Base-by-base conservation (phyloP, 257 asterid species). In the Solanum corneliomulleri region DNA sequence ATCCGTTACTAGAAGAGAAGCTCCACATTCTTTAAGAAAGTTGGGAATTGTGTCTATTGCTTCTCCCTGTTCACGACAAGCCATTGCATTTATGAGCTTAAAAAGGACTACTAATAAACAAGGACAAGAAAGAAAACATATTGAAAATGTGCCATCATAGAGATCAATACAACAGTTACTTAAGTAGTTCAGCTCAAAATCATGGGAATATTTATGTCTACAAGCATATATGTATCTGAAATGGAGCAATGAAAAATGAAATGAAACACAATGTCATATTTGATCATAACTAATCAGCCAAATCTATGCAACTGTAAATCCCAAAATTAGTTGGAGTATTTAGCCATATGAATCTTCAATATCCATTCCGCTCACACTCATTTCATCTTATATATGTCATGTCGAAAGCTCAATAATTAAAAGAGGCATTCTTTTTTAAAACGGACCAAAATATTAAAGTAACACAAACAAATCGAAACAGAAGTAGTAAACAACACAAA, bases 1-100 rank as follows among this genome's bases (percentile, higher is more conserved):
- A 89, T 97, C 99, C 13, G 96, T 97, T 72, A 97, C 99, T 93
- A 97, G 88, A 87, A 97, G 96, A 6, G 99, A 97, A 72, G 99
- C 99, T 37, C 95, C 98, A 33, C 94, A 93, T 86, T 97, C 96
- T 88, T 89, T 86, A 78, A 97, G 89, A 80, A 97, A 97, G 27
- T 83, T 87, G 1, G 99, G 99, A 89, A 97, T 95, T 31, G 93
- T 95, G 71, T 94, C 96, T 74, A 92, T 93, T 74, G 97, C 98
- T 88, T 96, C 98, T 9, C 99, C 99, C 99, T 97, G 87, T 82
- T 37, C 80, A 86, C 81, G 58, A 81, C 76, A 31, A 75, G 33
- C 42, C 64, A 88, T 84, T 31, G 31, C 72, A 66, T 18, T 18
- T 11, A 66, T 45, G n/a, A 72, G 60, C 23, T 58, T 58, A 66